These are phyloP conservation scores for Pseudoscleropodium purum DNA, from an alignment of 225 moss, liverwort and hornwort genomes.

Conservation along the genomic window DNA sequence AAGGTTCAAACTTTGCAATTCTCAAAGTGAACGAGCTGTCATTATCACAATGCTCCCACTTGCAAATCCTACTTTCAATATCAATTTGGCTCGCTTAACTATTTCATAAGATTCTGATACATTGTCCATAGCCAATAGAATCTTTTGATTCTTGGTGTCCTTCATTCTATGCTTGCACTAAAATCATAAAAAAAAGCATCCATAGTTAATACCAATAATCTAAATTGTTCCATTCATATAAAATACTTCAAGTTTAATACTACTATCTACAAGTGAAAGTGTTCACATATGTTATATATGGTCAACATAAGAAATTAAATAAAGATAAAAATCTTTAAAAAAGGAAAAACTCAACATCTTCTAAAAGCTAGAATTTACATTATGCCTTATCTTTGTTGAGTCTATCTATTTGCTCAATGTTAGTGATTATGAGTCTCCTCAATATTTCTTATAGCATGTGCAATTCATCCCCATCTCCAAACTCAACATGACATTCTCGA, in stretches of 20 bases:
- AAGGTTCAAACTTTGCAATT: neutral
- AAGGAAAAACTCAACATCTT: neutral
- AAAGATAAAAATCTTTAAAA: fast-evolving
- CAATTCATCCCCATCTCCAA: neutral
- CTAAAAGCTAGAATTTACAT: fast-evolving
- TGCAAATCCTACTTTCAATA: neutral
- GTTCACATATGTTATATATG: too few relatives aligned
- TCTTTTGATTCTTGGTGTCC: neutral
- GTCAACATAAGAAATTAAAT: neutral
- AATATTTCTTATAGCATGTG: neutral
- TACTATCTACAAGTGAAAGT: fast-evolving
- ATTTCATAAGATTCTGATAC: neutral
- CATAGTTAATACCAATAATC: neutral
- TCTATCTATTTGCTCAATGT: neutral
- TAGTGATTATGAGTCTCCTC: neutral
- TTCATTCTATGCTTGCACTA: neutral
- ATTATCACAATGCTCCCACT: neutral
- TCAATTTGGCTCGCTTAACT: neutral
- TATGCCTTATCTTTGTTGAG: neutral
- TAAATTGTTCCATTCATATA: fast-evolving
- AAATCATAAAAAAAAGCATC: too few relatives aligned
- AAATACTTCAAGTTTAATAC: neutral
- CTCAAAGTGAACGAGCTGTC: neutral
- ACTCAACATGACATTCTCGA: neutral
- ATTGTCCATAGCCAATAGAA: neutral